Base-by-base conservation (phyloP, 208 protist genomes). In the Strigomonas culicis region DNA sequence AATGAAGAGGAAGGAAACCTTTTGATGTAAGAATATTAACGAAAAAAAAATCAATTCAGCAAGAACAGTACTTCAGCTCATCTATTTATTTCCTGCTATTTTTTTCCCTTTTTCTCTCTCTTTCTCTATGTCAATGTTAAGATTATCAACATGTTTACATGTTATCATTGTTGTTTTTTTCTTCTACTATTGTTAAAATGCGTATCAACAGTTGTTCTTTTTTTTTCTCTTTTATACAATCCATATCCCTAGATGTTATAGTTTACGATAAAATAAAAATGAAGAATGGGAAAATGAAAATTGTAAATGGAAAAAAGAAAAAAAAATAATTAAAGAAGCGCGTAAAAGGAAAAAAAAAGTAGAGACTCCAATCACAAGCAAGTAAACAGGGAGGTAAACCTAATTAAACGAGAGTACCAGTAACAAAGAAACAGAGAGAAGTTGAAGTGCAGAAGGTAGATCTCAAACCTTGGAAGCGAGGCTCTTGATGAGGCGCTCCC, bases 391-490 rank as follows among this genome's bases (percentile, higher is more conserved):
- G 27, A 15, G 4, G 52, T 8, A 11, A 58, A 11, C 11, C 31
- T 51, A 4, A 55, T 10, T 25, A 30, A 55, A 10, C 52, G n/a
- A 55, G 27, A 65, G 10, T 30, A 55, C 7, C 8, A 36, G 43
- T 8, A 28, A 50, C 7, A 50, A 64, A 61, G 36, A 19, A 8
- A 39, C 11, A 47, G n/a, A n/a, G n/a, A n/a, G n/a, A n/a, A n/a
- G n/a, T n/a, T n/a, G n/a, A n/a, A n/a, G n/a, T n/a, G n/a, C n/a
- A n/a, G n/a, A n/a, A n/a, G n/a, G n/a, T 34, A 0, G 39, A 0
- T 22, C 31, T 79, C 84, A 94, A 21, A 94, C 59, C 73, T 88
- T 89, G 11, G 88, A 76, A 27, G 78, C 70, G 25, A 95, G 77
- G 28, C 64, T 31, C 21, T 70, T 57, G 43, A 90, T 77, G 44